Evolutionary conservation across 2,329 filamentous ascomycete species (phyloP).

Genomic region (Rasamsonia emersonii): DNA sequence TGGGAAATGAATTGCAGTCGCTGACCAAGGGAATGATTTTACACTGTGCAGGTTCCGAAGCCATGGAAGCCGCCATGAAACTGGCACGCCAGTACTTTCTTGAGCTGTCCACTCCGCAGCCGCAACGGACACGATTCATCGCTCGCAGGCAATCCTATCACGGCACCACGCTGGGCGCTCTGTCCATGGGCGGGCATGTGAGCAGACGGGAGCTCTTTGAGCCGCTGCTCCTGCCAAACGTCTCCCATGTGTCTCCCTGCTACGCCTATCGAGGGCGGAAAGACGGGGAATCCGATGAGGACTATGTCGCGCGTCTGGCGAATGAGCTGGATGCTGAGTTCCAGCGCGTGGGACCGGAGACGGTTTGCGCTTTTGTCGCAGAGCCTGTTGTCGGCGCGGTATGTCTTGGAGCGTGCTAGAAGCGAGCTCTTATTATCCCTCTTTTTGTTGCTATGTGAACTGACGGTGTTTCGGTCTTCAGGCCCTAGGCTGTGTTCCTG

Average conservation of each 20-base stretch:
- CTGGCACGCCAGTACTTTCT: slow-evolving; percentile 58
- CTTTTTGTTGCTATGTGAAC: background rate
- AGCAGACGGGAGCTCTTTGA: slow-evolving; percentile 54
- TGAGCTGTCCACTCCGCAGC: slow-evolving; percentile 46
- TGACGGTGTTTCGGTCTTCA: slow-evolving; percentile 15
- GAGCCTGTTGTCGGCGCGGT: slow-evolving; percentile 66
- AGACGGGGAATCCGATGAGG: slow-evolving; percentile 44
- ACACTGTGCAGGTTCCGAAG: slow-evolving; percentile 50
- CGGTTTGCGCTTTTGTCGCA: slow-evolving; percentile 62
- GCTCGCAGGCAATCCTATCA: slow-evolving; percentile 60
- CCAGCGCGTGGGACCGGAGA: slow-evolving; percentile 52
- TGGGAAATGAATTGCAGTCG: background rate
- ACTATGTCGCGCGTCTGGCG: slow-evolving; percentile 54
- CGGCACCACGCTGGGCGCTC: slow-evolving; percentile 53
- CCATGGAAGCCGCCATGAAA: slow-evolving; percentile 61
- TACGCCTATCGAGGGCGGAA: slow-evolving; percentile 53
- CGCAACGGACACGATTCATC: slow-evolving; percentile 53
- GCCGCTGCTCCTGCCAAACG: slow-evolving; percentile 47
- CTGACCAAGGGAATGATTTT: background rate
- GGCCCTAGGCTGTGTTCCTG: slow-evolving; percentile 60
- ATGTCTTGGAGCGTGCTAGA: slow-evolving; percentile 26
- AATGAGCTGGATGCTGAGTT: slow-evolving; percentile 62
- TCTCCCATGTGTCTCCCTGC: slow-evolving; percentile 57
- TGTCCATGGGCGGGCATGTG: slow-evolving; percentile 48
- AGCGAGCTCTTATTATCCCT: background rate